Evolutionary conservation across 2,329 filamentous ascomycete genomes (phyloP), one percentile per base, ranked within the genome.

Genomic region (Sclerotinia sclerotiorum): DNA sequence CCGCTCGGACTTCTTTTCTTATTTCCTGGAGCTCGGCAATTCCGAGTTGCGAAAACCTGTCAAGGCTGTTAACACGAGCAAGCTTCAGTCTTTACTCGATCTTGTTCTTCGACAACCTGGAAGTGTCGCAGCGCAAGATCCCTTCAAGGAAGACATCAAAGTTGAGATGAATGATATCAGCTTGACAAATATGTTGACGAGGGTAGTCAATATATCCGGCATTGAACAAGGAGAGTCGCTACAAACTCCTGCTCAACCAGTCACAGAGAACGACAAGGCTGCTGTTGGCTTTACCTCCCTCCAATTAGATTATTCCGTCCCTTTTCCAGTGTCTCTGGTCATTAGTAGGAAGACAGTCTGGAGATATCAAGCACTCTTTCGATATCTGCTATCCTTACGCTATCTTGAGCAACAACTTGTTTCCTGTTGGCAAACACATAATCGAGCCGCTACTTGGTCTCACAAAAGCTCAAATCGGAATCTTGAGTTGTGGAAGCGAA

Each of bases 71-170:
- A 99, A 98, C 76, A 91, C 92, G 67, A 89, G 89, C 78, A 99
- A 99, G 79, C 84, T 99, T 54, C 95, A 99, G 79, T 97, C 93
- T 13, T 83, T 99, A 39, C 87, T 99, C n/a, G 95, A 99, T 78
- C 86, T 98, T 35, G 94, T 97, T 0, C 85, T 99, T 62, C 92
- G 95, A n/a, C 95, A 99, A 76, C 93, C 95, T 2, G 95, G 95
- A 54, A 97, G 91, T 75, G 91, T 97, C 60, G 94, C 97, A 19
- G 93, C 94, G 0, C 86, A 97, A 69, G 95, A 99, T 77, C 93
- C 94, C 0, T 99, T 97, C 84, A 99, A 98, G 77, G 95, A 99
- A 80, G 94, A 99, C 77, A 92, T 99, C 79, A 97, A 96, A 79
- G 93, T 99, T 29, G 90, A 94, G 75, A 97, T 98, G 91, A 97